phyloP scores from a whole-genome alignment of 1,284 basidiomycete genomes.

The Mrakiaceae sp. region DNA sequence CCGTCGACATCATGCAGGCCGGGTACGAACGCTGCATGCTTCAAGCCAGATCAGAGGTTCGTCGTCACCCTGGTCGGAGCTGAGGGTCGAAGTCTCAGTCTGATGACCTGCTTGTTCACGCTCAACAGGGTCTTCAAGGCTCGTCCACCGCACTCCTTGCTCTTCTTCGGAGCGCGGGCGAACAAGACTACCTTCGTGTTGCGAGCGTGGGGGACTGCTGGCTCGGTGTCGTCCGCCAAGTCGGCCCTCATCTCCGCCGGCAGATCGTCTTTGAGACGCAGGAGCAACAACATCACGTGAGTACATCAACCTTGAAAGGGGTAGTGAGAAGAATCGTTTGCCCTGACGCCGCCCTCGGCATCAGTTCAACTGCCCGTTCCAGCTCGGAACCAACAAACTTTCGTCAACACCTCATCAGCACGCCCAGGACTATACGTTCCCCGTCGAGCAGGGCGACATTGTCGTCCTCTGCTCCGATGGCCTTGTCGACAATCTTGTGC shows the following conservation, averaged over 20 bases:
- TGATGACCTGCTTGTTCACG: not conserved
- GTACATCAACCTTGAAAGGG: conserved; percentile 23
- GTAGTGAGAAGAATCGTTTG: not conserved
- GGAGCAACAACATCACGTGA: conserved; percentile 82
- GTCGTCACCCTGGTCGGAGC: conserved; percentile 10
- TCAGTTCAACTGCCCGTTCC: conserved; percentile 81
- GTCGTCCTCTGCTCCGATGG: conserved; percentile 84
- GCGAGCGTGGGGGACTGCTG: conserved; percentile 90
- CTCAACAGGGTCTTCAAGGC: conserved; percentile 40
- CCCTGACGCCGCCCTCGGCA: conserved; percentile 7
- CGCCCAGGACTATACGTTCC: conserved; percentile 60
- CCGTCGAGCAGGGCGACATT: conserved; percentile 74
- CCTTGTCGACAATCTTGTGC: conserved; percentile 60
- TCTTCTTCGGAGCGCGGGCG: conserved; percentile 34
- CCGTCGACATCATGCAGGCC: conserved; percentile 46
- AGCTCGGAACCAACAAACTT: conserved; percentile 66
- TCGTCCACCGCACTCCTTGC: conserved; percentile 46
- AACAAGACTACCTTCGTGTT: conserved; percentile 65
- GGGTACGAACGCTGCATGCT: conserved; percentile 44
- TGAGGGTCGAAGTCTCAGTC: not conserved
- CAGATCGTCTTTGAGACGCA: conserved; percentile 72
- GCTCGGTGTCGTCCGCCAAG: conserved; percentile 68
- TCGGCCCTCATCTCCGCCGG: conserved; percentile 26
- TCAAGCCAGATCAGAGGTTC: conserved; percentile 36
- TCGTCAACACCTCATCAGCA: conserved; percentile 52